Conservation (phyloP, 108 stramenopile genomes). For the Parietichytrium sp. region DNA sequence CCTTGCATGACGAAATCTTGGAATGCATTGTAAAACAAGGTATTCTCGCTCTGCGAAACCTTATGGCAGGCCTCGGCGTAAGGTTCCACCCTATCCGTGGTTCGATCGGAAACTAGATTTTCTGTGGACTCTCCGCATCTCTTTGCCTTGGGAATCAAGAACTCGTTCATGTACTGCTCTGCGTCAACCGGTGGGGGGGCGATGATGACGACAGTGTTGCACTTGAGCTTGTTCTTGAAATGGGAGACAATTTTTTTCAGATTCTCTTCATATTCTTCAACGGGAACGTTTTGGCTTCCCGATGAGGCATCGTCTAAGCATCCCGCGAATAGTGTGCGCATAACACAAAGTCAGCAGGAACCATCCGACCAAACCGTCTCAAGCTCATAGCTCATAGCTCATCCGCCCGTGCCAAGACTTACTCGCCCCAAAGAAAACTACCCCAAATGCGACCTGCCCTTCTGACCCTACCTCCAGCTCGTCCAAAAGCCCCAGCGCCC, state of each 20-base stretch:
- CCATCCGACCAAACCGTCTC: no score
- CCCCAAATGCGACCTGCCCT: neutral
- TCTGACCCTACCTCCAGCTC: neutral
- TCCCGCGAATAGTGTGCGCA: no score
- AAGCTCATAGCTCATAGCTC: no score
- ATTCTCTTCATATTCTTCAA: conserved; percentile 1
- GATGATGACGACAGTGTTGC: neutral
- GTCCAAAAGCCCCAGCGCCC: neutral
- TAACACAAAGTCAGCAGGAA: no score
- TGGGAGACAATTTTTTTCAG: neutral
- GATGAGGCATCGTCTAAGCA: neutral
- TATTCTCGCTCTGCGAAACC: neutral
- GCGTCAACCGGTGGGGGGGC: conserved; percentile 21
- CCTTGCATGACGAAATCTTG: neutral
- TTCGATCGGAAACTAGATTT: no score
- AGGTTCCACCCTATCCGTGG: neutral
- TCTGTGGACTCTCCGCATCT: no score
- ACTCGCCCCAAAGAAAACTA: conserved; percentile 9
- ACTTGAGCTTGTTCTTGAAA: neutral
- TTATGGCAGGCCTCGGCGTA: neutral
- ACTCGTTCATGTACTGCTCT: neutral
- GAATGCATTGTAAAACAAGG: neutral
- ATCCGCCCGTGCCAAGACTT: no score
- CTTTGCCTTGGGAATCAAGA: no score
- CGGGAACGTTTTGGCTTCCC: neutral